Conservation (phyloP, 805 yeast genomes). For the Phaffomyces antillensis region DNA sequence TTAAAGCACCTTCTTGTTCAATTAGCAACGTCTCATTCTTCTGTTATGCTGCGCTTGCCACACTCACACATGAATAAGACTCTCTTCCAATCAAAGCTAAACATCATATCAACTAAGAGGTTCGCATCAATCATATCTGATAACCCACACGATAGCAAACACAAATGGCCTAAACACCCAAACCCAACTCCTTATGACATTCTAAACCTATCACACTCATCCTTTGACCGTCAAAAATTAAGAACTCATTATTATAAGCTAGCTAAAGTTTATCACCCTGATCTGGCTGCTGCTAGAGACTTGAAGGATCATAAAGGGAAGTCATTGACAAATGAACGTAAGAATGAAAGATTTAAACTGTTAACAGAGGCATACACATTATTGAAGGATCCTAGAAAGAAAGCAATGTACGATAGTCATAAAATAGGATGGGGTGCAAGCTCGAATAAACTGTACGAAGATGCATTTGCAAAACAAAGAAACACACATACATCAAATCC, state of each 20-base stretch:
- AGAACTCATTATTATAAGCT: constrained; percentile 47
- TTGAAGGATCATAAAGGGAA: constrained; percentile 25
- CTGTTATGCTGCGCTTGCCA: too few relatives aligned
- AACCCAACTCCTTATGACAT: constrained; percentile 70
- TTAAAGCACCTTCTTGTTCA: too few relatives aligned
- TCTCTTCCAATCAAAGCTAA: too few relatives aligned
- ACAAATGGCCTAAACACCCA: constrained; percentile 49
- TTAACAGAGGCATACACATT: constrained; percentile 54
- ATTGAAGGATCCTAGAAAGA: constrained; percentile 37
- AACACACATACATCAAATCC: neutral
- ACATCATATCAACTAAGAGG: constrained; percentile 1
- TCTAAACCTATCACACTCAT: constrained; percentile 34
- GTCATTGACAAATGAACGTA: constrained; percentile 27
- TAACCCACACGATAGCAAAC: constrained; percentile 8
- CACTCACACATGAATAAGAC: too few relatives aligned
- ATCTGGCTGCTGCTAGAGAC: constrained; percentile 30
- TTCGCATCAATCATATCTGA: constrained; percentile 1
- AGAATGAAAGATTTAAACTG: constrained; percentile 37
- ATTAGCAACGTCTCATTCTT: too few relatives aligned
- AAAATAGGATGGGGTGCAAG: constrained; percentile 38
- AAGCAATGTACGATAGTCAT: constrained; percentile 39
- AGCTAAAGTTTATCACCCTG: constrained; percentile 83
- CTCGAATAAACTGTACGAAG: constrained; percentile 1
- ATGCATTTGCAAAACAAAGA: constrained; percentile 6
- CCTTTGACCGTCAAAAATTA: constrained; percentile 32